Evolutionary conservation across 2,329 filamentous ascomycete species (phyloP).

Genomic region (Alternaria sp.): DNA sequence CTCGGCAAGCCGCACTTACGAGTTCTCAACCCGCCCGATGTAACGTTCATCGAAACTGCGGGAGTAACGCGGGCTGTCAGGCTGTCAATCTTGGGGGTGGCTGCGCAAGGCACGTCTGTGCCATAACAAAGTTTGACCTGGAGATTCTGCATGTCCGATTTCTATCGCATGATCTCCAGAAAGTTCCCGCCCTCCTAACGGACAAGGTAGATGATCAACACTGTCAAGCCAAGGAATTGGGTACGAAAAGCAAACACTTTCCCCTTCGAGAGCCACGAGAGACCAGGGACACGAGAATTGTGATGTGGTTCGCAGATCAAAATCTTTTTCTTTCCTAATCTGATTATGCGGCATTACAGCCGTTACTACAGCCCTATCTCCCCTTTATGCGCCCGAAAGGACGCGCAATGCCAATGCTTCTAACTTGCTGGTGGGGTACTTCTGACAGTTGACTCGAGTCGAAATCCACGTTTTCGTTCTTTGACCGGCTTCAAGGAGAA

Average conservation of each 20-base stretch:
- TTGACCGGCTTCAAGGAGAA: neutral
- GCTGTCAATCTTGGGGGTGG: slow-evolving; percentile 7
- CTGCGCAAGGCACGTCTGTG: slow-evolving; percentile 9
- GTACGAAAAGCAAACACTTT: slow-evolving; percentile 1
- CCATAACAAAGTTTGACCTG: neutral
- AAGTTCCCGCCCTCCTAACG: slow-evolving; percentile 5
- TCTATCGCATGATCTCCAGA: slow-evolving; percentile 8
- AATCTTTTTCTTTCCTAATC: slow-evolving; percentile 7
- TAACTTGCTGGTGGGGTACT: neutral
- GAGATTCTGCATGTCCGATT: slow-evolving; percentile 8
- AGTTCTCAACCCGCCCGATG: slow-evolving; percentile 15
- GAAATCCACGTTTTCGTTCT: slow-evolving; percentile 10
- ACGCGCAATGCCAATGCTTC: slow-evolving; percentile 9
- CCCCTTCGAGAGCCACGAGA: neutral
- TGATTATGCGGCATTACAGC: neutral
- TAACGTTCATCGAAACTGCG: slow-evolving; percentile 17
- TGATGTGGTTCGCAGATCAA: slow-evolving; percentile 10
- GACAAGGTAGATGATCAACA: slow-evolving; percentile 6
- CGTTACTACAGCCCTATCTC: slow-evolving; percentile 3
- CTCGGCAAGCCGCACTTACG: slow-evolving; percentile 8
- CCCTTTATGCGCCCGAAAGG: slow-evolving; percentile 12
- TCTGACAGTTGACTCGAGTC: slow-evolving; percentile 17
- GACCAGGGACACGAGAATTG: slow-evolving; percentile 4
- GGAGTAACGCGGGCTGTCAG: slow-evolving; percentile 16
- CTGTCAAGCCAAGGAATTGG: slow-evolving; percentile 1